Conservation (phyloP, 306 rosid species). For the Casuarina equisetifolia region DNA sequence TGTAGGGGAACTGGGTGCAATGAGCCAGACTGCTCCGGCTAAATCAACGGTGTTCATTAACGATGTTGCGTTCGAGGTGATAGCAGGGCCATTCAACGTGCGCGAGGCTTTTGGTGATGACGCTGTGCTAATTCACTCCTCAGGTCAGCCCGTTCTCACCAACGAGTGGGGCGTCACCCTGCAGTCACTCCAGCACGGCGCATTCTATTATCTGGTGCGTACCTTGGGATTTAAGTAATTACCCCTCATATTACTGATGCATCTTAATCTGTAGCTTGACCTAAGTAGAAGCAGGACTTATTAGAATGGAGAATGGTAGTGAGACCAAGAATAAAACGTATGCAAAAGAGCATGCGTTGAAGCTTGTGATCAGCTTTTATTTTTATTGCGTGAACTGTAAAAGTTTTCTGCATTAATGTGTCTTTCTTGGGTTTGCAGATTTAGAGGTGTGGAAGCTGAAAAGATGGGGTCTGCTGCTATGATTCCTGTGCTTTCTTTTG, state of each 20-base stretch:
- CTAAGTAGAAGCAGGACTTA: too few species aligned
- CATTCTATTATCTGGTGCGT: conserved; percentile 71
- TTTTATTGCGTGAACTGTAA: neutral
- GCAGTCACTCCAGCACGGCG: conserved; percentile 80
- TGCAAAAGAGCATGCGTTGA: neutral
- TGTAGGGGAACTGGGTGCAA: conserved; percentile 35
- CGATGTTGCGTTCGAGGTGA: conserved; percentile 81
- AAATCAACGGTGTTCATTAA: conserved; percentile 82
- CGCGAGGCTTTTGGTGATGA: conserved; percentile 86
- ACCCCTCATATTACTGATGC: too few species aligned
- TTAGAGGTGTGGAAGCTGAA: conserved; percentile 36
- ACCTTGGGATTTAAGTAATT: neutral
- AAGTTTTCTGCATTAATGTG: neutral
- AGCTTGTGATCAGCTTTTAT: neutral
- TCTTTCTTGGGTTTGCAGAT: conserved; percentile 50
- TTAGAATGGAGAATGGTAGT: too few species aligned
- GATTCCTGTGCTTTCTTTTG: conserved; percentile 11
- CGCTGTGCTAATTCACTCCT: conserved; percentile 67
- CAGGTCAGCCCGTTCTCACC: conserved; percentile 83
- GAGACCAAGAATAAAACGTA: neutral
- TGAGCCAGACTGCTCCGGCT: conserved; percentile 30
- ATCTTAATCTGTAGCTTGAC: too few species aligned
- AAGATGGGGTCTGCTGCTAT: conserved; percentile 21
- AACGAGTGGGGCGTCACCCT: conserved; percentile 89
- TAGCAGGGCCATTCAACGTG: conserved; percentile 67